Evolutionary conservation across 75 land plant genomes (phyloP), one percentile per base, ranked within the genome.

Genomic region (Azolla pinnata): DNA sequence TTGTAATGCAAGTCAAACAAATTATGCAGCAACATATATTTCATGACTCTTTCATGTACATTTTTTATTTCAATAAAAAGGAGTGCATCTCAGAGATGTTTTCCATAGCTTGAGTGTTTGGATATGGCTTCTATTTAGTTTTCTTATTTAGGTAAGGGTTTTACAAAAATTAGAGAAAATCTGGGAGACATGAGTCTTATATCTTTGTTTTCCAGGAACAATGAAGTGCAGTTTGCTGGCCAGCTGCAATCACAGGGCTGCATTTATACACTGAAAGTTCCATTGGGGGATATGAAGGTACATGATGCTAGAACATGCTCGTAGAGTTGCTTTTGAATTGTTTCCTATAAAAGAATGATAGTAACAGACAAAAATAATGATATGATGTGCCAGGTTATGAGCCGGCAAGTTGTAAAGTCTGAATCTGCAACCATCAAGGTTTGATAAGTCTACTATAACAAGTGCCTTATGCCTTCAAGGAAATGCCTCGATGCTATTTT

Each of bases 201-300:
- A n/a, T 2, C 32, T 54, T 8, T 54, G 4, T 31, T 23, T 54
- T 31, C 0, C 56, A 93, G 98, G 78, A 95, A 95, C 53, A 95
- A 95, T 65, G 97, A 90, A 69, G 83, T 95, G 29, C 97, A 95
- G 58, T 90, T 86, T 72, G 96, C 97, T 66, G 99, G 99, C 16
- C 75, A 81, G 62, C 63, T 95, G 28, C 84, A 95, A 56, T 86
- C 97, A n/a, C 63, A 60, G 20, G 99, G 99, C 1, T 90, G 92
- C 58, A 29, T 32, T 42, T 86, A 81, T 60, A 38, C 42, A 29
- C 63, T 95, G 60, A 59, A 73, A 18, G 73, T 90, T 56, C 77
- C 81, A 31, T 20, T 63, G 10, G 83, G 83, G 2, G 77, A 80
- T 62, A 19, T 42, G 28, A 75, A 85, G 90, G 98, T 88, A 38